A percentile compares a stretch with the other conserved stretches of the same genome.
Conservation (phyloP, 495 filamentous ascomycete species). For the Elaphomyces granulatus region DNA sequence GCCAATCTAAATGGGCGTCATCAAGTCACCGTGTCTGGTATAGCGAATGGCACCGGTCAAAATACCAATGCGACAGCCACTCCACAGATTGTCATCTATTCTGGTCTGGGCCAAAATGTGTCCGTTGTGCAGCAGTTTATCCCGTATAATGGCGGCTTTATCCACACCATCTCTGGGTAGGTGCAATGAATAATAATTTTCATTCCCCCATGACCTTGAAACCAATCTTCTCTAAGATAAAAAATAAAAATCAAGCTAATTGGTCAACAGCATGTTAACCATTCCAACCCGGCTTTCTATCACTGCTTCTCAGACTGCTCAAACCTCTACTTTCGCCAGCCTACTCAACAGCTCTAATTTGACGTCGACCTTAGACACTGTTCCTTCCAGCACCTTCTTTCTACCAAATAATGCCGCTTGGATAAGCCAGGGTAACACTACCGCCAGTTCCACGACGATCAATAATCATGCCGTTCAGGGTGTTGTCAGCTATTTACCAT, state of each 20-base stretch:
- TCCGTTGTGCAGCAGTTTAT: slow-evolving; percentile 20
- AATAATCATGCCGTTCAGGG: slow-evolving; percentile 16
- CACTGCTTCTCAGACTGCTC: slow-evolving; percentile 13
- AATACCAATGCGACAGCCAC: background rate
- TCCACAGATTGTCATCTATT: background rate
- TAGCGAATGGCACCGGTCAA: background rate
- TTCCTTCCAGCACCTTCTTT: slow-evolving; percentile 9
- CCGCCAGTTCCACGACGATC: background rate
- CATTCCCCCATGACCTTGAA: background rate
- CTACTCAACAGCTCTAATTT: slow-evolving; percentile 6
- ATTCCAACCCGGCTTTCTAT: slow-evolving; percentile 14
- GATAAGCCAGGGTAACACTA: background rate
- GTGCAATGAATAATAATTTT: slow-evolving; percentile 1
- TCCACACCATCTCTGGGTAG: slow-evolving; percentile 20
- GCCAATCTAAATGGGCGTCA: background rate
- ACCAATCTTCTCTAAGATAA: background rate
- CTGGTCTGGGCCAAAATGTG: slow-evolving; percentile 19
- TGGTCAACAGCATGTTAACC: slow-evolving; percentile 23
- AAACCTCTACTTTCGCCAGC: slow-evolving; percentile 9
- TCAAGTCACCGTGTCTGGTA: background rate
- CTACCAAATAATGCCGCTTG: slow-evolving; percentile 1
- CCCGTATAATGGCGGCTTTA: slow-evolving; percentile 16
- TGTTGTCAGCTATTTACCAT: slow-evolving; percentile 18
- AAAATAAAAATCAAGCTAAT: slow-evolving; percentile 4
- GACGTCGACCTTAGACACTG: too few species aligned